phyloP scores from a whole-genome alignment of 2,329 filamentous ascomycete species.

The Phialemonium atrogriseum region DNA sequence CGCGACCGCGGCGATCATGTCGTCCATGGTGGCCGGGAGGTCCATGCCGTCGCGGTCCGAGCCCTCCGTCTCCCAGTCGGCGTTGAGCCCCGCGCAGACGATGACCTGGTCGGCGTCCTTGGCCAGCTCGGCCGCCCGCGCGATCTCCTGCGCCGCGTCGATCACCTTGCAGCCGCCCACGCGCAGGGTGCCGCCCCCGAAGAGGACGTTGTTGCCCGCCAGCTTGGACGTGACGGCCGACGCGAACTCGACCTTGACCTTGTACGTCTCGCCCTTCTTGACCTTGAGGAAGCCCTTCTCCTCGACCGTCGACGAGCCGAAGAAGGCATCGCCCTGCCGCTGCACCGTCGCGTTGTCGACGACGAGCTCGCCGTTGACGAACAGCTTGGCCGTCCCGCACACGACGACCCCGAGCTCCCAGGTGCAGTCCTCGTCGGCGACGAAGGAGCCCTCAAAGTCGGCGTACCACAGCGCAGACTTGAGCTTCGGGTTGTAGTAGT shows the following conservation, averaged over 20 bases:
- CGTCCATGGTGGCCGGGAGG: conserved; percentile 64
- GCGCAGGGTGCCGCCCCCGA: conserved; percentile 52
- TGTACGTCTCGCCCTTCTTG: conserved; percentile 44
- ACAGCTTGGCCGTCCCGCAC: conserved; percentile 56
- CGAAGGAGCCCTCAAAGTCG: conserved; percentile 52
- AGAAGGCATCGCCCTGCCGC: conserved; percentile 47
- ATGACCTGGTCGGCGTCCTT: conserved; percentile 67
- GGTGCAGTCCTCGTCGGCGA: conserved; percentile 49
- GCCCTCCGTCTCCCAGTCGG: conserved; percentile 75
- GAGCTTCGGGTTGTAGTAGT: conserved; percentile 45
- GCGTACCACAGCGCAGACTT: conserved; percentile 47
- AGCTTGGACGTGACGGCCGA: conserved; percentile 42
- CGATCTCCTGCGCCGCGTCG: conserved; percentile 50
- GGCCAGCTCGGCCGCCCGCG: conserved; percentile 59
- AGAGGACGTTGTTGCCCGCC: conserved; percentile 37
- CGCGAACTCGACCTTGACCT: conserved; percentile 43
- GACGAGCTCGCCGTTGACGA: conserved; percentile 52
- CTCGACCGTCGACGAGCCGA: conserved; percentile 49
- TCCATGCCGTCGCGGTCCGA: conserved; percentile 71
- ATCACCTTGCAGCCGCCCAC: conserved; percentile 53
- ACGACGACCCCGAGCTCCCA: conserved; percentile 62
- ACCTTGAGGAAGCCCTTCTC: conserved; percentile 44
- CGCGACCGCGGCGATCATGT: conserved; percentile 58
- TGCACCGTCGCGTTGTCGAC: conserved; percentile 61
- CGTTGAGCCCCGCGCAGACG: conserved; percentile 68